These are phyloP conservation scores for Pseudozyma sp. DNA, from an alignment of 1,284 basidiomycete species.

Conservation along the genomic window DNA sequence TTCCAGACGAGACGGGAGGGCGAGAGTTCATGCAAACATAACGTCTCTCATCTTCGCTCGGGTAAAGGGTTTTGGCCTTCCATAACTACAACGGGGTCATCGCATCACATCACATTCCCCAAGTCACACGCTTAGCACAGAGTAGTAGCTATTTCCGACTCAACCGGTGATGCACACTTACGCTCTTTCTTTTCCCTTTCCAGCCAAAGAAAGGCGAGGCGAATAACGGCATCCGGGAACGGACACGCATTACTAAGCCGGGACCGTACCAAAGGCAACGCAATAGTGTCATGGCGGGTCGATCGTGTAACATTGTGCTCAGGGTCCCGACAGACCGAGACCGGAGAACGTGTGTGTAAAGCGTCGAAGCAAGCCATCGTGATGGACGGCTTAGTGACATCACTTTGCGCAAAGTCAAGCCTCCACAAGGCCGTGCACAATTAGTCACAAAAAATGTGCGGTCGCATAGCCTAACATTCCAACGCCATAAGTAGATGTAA, in stretches of 20 bases:
- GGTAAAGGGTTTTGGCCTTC: not conserved
- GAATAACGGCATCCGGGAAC: not conserved
- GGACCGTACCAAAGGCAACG: not conserved
- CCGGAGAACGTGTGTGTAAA: too few species aligned
- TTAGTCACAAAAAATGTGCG: not conserved
- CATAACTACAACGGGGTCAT: too few species aligned
- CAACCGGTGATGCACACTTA: too few species aligned
- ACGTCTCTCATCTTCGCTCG: not conserved
- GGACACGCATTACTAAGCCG: not conserved
- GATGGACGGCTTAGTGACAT: conserved; percentile 12
- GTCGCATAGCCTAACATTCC: not conserved
- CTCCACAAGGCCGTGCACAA: conserved; percentile 16
- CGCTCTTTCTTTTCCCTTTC: not conserved
- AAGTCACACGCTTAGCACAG: too few species aligned
- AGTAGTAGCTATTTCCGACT: conserved; percentile 1
- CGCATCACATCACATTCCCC: too few species aligned
- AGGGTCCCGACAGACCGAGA: not conserved
- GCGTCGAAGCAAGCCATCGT: not conserved
- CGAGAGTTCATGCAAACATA: not conserved
- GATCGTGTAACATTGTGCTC: not conserved
- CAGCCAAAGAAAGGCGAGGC: not conserved
- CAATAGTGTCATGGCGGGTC: not conserved
- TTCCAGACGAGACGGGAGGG: too few species aligned
- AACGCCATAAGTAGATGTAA: not conserved
- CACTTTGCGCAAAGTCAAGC: conserved; percentile 7